Evolutionary conservation across 2,329 filamentous ascomycete species (phyloP), one percentile per base, ranked within the genome.

Genomic region (Ophiostoma piceae): DNA sequence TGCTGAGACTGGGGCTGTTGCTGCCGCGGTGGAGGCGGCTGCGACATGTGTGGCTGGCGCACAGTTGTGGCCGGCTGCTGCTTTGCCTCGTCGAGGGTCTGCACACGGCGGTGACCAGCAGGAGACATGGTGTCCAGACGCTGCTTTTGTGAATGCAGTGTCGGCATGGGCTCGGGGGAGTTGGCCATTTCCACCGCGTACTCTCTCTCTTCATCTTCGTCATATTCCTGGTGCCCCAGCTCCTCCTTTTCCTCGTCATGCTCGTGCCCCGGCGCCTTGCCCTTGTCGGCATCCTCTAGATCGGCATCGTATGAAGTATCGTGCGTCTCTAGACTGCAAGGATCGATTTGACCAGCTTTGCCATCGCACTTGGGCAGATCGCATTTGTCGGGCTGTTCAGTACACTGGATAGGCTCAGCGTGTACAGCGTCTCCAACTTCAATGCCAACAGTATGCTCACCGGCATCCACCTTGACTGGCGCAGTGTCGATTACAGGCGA

Each of bases 101-200:
- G 51, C 3, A 64, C 57, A 12, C 67, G 69, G 14, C 67, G 32
- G 29, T 71, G 60, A 1, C 60, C 69, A 22, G 29, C 66, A 19
- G 62, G 32, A 9, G 62, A 39, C 35, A 65, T n/a, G 35, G 35
- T 29, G 43, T 43, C 26, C 26, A 26, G 43, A 11, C 69, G 26
- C 2, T 60, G 37, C 43, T 60, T 68, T 3, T 60, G 69, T 0
- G 67, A 60, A 19, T 54, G 67, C 41, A 69, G 14, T 6, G 65
- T 12, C 6, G 67, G 54, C 54, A 57, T 26, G 4, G 37, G 66
- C 22, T 57, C 65, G 41, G 32, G 54, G 19, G 66, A n/a, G 39
- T 65, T 29, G 37, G 57, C 67, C 39, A 51, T 62, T 7, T 14
- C 35, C 0, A 19, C 54, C 0, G 11, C 54, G 9, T 22, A 16